A percentile compares a stretch with the other conserved stretches of the same genome.
phyloP scores from a whole-genome alignment of 306 rosid genomes.

The Neltuma alba region DNA sequence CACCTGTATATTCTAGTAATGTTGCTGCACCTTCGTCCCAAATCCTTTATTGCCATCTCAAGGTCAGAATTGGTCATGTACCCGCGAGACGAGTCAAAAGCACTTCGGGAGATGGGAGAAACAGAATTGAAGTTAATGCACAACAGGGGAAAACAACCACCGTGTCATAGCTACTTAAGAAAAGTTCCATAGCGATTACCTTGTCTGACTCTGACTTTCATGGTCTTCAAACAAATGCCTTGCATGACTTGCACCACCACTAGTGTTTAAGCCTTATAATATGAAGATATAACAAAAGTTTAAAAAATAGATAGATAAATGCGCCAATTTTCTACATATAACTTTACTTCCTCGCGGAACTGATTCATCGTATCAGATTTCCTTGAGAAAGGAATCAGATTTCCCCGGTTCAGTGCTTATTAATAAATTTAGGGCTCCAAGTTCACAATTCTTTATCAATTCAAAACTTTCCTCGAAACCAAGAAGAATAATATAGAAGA shows the following conservation, averaged over 20 bases:
- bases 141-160: conserved; percentile 5
- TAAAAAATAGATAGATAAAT: not conserved
- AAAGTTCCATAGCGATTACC: conserved; percentile 48
- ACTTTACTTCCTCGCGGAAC: not conserved
- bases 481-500: not conserved
- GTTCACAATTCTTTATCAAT: conserved; percentile 11
- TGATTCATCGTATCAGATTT: conserved; percentile 13
- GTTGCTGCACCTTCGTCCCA: conserved; percentile 70
- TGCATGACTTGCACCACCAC: conserved; percentile 38
- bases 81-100: conserved; percentile 57
- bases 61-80: conserved; percentile 88
- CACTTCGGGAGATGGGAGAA: conserved; percentile 12
- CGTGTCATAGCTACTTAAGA: not conserved
- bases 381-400: not conserved
- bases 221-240: conserved; percentile 61
- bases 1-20: conserved; percentile 96
- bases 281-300: conserved; percentile 32
- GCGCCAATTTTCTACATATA: not conserved
- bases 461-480: conserved; percentile 10
- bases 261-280: conserved; percentile 41
- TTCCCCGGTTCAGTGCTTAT: not conserved
- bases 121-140: conserved; percentile 20
- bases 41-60: conserved; percentile 63
- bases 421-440: conserved; percentile 6
- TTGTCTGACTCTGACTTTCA: conserved; percentile 31